phyloP scores from a whole-genome alignment of 768 basidiomycete species.

The Kwoniella europaea region DNA sequence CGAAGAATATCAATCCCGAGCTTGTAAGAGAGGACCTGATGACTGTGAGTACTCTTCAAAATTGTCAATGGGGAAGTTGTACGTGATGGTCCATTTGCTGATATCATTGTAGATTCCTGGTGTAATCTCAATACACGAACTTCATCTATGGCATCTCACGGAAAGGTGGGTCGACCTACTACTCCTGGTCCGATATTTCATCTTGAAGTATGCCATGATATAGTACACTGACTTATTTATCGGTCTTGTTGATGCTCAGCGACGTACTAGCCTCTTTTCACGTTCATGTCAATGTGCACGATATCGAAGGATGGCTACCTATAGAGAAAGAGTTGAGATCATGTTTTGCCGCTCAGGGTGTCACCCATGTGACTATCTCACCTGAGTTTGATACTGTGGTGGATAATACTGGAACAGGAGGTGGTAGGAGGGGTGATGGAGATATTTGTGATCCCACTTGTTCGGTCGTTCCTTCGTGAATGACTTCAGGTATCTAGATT shows the following conservation, averaged over 20 bases:
- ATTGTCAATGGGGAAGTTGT: too few relatives aligned
- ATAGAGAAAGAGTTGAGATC: conserved; percentile 64
- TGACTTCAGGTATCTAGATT: too few relatives aligned
- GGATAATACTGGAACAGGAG: not conserved
- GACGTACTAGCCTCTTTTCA: conserved; percentile 66
- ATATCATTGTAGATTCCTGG: conserved; percentile 59
- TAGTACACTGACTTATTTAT: too few relatives aligned
- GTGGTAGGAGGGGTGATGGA: not conserved
- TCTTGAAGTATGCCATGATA: too few relatives aligned
- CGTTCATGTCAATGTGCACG: conserved; percentile 64
- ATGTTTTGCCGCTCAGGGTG: conserved; percentile 65
- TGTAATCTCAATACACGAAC: conserved; percentile 64
- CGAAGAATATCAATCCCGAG: conserved; percentile 63
- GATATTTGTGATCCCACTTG: conserved; percentile 5
- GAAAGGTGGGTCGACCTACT: conserved; percentile 60
- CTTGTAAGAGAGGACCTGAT: conserved; percentile 64
- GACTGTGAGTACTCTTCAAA: conserved; percentile 48
- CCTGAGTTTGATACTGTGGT: conserved; percentile 59
- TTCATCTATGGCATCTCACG: conserved; percentile 67
- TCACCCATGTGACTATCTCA: conserved; percentile 66
- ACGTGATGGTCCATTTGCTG: not conserved
- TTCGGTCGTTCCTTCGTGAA: conserved; percentile 3
- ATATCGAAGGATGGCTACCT: conserved; percentile 64
- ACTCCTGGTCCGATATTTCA: too few relatives aligned
- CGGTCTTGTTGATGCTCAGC: conserved; percentile 39